Evolutionary conservation across 371 early-diverging fungal species (phyloP), one percentile per base, ranked within the genome.

Genomic region (Haplosporangium sp.): DNA sequence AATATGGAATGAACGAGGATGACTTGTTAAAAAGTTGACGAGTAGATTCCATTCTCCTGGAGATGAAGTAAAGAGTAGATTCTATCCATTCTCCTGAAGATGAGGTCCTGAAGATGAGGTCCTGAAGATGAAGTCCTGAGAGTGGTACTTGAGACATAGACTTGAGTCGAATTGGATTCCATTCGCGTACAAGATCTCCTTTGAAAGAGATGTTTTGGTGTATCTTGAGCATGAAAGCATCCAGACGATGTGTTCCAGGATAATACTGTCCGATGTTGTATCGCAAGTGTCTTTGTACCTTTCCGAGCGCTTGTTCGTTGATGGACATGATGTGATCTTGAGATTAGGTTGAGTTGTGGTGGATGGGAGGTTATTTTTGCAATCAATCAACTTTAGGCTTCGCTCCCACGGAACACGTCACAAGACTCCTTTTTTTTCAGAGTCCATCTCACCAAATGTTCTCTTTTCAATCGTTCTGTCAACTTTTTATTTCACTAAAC

Each of bases 281-380:
- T 61, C 10, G 27, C 27, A 27, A 27, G 27, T n/a, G n/a, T 15
- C 27, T 55, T 56, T 37, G 17, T 79, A 79, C 79, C 79, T 74
- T 73, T 64, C 74, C 79, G 57, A 79, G 74, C 9, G 79, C 79
- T 44, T 79, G 74, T 67, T 79, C 79, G 71, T 67, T 79, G 68
- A 79, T 67, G 64, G 79, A 73, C 79, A 79, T 78, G 50, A 55
- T 60, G 50, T 48, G 61, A 60, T 35, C 50, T 35, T 6, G 56
- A 42, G 67, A 62, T 11, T 52, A 19, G 17, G 27, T 42, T 42
- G 5, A 10, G 42, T 42, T 8, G 42, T 50, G 50, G 27, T 17
- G 50, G 17, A 17, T 50, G 4, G 19, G 4, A 13, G 10, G n/a
- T 53, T 53, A 4, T 20, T 53, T 27, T 53, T 53, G 19, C 19